These are phyloP conservation scores for Talaromyces islandicus DNA, from an alignment of 2,329 filamentous ascomycete genomes.

Conservation along the genomic window DNA sequence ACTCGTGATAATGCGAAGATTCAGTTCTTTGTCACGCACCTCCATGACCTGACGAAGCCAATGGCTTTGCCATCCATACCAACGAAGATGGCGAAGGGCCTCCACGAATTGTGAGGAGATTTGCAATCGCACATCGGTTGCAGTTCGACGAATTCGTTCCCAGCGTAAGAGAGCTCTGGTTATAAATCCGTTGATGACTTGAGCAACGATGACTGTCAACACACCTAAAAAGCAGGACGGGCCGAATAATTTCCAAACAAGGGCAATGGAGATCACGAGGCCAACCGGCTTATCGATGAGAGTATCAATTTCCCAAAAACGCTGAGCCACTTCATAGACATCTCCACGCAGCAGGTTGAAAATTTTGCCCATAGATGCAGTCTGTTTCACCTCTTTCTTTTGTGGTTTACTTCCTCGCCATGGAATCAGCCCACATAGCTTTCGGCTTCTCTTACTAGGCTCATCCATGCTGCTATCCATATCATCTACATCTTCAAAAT, in stretches of 20 bases:
- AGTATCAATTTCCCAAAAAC: constrained; percentile 82
- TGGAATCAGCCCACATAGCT: constrained; percentile 6
- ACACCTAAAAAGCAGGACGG: constrained; percentile 73
- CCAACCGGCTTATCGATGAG: constrained; percentile 71
- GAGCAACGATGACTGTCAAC: constrained; percentile 61
- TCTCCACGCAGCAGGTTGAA: constrained; percentile 71
- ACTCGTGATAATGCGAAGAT: constrained; percentile 57
- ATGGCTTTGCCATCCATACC: constrained; percentile 75
- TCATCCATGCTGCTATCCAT: constrained; percentile 13
- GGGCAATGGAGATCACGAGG: constrained; percentile 64
- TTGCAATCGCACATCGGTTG: constrained; percentile 73
- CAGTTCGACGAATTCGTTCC: constrained; percentile 64
- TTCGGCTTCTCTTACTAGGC: constrained; percentile 9
- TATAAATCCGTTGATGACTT: constrained; percentile 62
- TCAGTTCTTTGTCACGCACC: constrained; percentile 61
- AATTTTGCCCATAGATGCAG: constrained; percentile 83
- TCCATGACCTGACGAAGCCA: constrained; percentile 67
- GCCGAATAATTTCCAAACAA: constrained; percentile 74
- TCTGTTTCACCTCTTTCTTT: constrained; percentile 39
- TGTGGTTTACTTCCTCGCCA: constrained; percentile 14
- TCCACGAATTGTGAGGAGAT: constrained; percentile 82
- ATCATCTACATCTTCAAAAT: constrained; percentile 10
- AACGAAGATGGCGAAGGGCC: constrained; percentile 71
- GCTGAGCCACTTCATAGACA: constrained; percentile 33
- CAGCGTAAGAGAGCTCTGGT: constrained; percentile 61